phyloP scores from a whole-genome alignment of 768 basidiomycete genomes.

The Pisolithus sp. region DNA sequence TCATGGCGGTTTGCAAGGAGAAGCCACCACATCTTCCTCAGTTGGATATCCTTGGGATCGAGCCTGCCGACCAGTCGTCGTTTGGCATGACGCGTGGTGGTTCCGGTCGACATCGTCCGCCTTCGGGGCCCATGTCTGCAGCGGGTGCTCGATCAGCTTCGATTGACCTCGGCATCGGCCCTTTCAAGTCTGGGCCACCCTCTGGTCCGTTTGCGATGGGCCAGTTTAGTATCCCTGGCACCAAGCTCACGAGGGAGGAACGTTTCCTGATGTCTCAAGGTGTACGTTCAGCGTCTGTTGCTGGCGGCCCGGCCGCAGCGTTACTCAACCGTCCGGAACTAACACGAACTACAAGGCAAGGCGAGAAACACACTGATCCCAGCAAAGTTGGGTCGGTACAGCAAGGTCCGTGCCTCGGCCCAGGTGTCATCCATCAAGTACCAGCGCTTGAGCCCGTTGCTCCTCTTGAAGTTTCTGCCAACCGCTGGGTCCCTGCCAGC shows the following conservation, averaged over 20 bases:
- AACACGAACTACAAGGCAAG: constrained; percentile 62
- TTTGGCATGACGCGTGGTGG: constrained; percentile 53
- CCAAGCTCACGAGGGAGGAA: constrained; percentile 65
- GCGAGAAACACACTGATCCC: constrained; percentile 58
- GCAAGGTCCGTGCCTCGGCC: constrained; percentile 28
- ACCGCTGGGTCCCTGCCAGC: constrained; percentile 66
- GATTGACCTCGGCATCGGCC: constrained; percentile 40
- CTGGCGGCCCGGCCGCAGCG: constrained; percentile 41
- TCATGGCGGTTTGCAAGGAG: constrained; percentile 91
- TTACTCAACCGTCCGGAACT: constrained; percentile 53
- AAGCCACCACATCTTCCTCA: constrained; percentile 88
- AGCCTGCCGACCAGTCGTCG: constrained; percentile 58
- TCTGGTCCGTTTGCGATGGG: constrained; percentile 51
- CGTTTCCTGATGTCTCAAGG: constrained; percentile 45
- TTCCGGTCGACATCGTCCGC: constrained; percentile 53
- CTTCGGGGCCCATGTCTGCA: constrained; percentile 37
- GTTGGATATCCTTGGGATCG: constrained; percentile 86
- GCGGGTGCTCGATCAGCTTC: constrained; percentile 42
- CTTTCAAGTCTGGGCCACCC: constrained; percentile 27
- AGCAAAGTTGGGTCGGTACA: constrained; percentile 36
- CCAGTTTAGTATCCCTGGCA: constrained; percentile 48
- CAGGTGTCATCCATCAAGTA: constrained; percentile 24
- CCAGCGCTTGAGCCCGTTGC: constrained; percentile 56
- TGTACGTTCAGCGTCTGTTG: constrained; percentile 50
- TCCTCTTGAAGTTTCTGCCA: constrained; percentile 72